phyloP scores from a whole-genome alignment of 225 moss, liverwort and hornwort genomes.

The Rhytidiadelphus loreus region DNA sequence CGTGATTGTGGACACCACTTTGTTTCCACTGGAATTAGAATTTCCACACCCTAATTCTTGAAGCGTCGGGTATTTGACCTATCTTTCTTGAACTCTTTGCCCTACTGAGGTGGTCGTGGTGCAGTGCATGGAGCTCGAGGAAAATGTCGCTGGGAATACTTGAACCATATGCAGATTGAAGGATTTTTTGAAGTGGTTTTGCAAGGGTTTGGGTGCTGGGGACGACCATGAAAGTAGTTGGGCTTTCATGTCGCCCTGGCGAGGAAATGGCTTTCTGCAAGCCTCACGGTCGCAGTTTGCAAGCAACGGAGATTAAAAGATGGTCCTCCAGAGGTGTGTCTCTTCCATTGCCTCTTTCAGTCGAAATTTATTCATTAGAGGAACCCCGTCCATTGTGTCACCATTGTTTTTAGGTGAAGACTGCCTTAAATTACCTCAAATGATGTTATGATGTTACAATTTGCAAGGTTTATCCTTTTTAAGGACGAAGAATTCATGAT shows the following conservation, averaged over 20 bases:
- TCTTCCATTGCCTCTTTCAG: not conserved
- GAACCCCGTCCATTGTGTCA: not conserved
- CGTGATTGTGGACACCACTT: not conserved
- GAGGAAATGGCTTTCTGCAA: conserved; percentile 8
- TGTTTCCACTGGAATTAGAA: not conserved
- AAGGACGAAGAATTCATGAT: not conserved
- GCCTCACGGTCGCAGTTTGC: not conserved
- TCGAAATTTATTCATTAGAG: not conserved
- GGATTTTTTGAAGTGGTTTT: not conserved
- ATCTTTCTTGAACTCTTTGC: not conserved
- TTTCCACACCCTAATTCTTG: not conserved
- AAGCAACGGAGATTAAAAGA: not conserved
- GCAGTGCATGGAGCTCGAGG: not conserved
- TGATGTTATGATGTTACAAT: not conserved
- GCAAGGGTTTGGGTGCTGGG: not conserved
- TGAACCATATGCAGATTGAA: not conserved
- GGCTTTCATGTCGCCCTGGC: conserved; percentile 17
- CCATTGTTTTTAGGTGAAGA: not conserved
- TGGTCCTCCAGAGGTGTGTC: not conserved
- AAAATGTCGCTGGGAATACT: not conserved
- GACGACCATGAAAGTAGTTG: conserved; percentile 8
- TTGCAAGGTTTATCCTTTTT: not conserved
- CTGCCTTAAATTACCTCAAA: not conserved
- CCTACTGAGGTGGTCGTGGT: not conserved
- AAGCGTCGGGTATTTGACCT: not conserved